Base-by-base conservation (phyloP, 495 filamentous ascomycete genomes). In the Tuber aestivum region DNA sequence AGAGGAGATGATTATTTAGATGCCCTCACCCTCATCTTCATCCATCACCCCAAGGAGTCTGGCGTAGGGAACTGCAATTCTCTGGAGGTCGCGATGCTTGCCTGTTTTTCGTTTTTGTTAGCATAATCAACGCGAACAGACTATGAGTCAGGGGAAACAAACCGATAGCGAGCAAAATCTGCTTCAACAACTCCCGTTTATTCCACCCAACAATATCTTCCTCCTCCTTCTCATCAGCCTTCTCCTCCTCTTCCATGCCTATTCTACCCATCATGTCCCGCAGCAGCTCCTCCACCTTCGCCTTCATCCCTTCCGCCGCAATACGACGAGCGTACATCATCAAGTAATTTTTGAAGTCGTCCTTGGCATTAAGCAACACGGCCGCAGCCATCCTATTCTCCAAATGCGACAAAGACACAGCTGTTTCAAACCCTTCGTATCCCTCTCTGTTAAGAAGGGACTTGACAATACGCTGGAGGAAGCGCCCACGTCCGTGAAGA, bases 311-410 rank as follows among this genome's bases (percentile, higher is more conserved):
- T 82, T 99, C 96, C 0, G 93, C 93, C 1, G 96, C 95, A 41
- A 99, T 89, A 5, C 96, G 89, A 85, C 97, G 97, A 2, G 93
- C 95, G 79, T 98, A 99, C 93, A 98, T 98, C 78, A 93, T 90
- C 9, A 98, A 84, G 81, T 97, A 97, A 2, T 96, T 85, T 74
- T 92, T 88, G 85, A 97, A 98, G 82, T 98, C 95, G 50, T 97
- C 94, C 78, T 90, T 90, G 0, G 94, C 90, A 14, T 93, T 94
- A 2, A 99, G 86, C 65, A 92, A 91, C 74, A 95, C 82, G 9
- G 95, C 94, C 18, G 93, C 95, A 18, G 95, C 94, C 72, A 99
- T 89, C 40, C 95, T 89, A 82, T 98, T 97, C 85, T 99, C 95
- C 38, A 99, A 86, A 85, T 99, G 95, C 18, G 94, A 95, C 80